Evolutionary conservation across 140 eudicot genomes (phyloP).

Genomic region (Ambrosia hybrid): DNA sequence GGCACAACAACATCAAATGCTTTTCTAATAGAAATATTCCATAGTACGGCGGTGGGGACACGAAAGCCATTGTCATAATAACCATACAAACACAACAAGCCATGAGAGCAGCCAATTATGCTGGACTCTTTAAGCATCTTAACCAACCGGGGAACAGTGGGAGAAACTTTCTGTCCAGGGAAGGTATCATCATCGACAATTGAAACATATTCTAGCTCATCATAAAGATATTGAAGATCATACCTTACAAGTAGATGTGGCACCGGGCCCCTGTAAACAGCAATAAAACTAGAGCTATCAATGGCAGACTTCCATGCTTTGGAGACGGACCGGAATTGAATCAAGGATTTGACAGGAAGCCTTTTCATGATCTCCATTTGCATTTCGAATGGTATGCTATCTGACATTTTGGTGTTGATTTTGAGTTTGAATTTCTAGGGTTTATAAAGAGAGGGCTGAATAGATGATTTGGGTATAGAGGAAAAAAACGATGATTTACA

Average conservation of each 20-base stretch:
- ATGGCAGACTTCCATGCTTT: background rate
- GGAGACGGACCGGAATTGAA: background rate
- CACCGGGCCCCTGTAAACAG: background rate
- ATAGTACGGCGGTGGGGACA: background rate
- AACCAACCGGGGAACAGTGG: background rate
- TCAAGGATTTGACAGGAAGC: background rate
- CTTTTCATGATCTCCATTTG: background rate
- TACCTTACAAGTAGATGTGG: background rate
- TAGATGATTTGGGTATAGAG: no score
- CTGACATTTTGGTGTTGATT: background rate
- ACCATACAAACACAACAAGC: constrained; percentile 11
- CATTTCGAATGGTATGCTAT: background rate
- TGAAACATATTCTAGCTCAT: background rate
- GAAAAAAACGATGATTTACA: no score
- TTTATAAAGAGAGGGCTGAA: no score
- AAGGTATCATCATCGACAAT: constrained; percentile 17
- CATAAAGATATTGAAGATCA: background rate
- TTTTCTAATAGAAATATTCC: constrained; percentile 21
- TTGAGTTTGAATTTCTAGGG: no score
- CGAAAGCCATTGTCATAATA: background rate
- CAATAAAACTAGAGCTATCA: background rate
- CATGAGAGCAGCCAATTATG: background rate
- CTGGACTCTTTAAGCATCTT: background rate
- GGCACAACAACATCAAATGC: background rate
- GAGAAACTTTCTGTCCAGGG: background rate